A percentile compares a stretch with the other conserved stretches of the same genome.
Conservation (phyloP, 805 yeast genomes). For the Candida railenensis region DNA sequence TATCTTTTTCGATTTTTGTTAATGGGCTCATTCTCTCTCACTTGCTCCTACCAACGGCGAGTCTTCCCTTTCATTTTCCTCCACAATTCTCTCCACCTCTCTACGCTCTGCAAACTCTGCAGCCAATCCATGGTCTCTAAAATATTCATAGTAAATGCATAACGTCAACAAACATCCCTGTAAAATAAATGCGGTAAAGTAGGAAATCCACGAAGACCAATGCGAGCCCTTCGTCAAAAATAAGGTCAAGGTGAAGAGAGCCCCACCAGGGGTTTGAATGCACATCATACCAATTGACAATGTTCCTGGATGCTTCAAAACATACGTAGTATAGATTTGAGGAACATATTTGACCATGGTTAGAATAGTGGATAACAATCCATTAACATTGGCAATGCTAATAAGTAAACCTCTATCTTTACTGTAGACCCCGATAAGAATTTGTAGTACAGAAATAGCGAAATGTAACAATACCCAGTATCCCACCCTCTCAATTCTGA, state of each 20-base stretch:
- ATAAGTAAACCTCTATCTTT: slow-evolving; percentile 20
- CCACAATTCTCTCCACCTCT: slow-evolving; percentile 28
- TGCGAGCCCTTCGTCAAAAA: slow-evolving; percentile 70
- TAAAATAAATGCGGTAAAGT: slow-evolving; percentile 64
- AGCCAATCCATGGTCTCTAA: slow-evolving; percentile 18
- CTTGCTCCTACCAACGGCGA: not conserved
- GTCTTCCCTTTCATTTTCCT: slow-evolving; percentile 18
- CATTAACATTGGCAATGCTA: slow-evolving; percentile 56
- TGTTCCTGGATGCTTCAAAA: slow-evolving; percentile 74
- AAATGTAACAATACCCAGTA: slow-evolving; percentile 39
- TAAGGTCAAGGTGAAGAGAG: slow-evolving; percentile 70
- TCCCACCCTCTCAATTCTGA: slow-evolving; percentile 40
- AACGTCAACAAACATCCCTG: slow-evolving; percentile 62
- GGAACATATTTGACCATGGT: slow-evolving; percentile 78
- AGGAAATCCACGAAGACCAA: slow-evolving; percentile 88
- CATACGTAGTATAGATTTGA: slow-evolving; percentile 69
- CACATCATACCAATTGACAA: slow-evolving; percentile 78
- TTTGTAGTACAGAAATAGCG: slow-evolving; percentile 28
- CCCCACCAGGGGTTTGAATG: slow-evolving; percentile 89
- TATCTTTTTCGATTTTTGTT: not conserved
- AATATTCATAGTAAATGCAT: slow-evolving; percentile 54
- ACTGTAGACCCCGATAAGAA: slow-evolving; percentile 31
- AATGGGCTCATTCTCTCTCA: not conserved
- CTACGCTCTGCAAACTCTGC: slow-evolving; percentile 27
- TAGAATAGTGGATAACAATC: slow-evolving; percentile 60